phyloP scores from a whole-genome alignment of 1,284 basidiomycete species.

The Golubevia sp. region DNA sequence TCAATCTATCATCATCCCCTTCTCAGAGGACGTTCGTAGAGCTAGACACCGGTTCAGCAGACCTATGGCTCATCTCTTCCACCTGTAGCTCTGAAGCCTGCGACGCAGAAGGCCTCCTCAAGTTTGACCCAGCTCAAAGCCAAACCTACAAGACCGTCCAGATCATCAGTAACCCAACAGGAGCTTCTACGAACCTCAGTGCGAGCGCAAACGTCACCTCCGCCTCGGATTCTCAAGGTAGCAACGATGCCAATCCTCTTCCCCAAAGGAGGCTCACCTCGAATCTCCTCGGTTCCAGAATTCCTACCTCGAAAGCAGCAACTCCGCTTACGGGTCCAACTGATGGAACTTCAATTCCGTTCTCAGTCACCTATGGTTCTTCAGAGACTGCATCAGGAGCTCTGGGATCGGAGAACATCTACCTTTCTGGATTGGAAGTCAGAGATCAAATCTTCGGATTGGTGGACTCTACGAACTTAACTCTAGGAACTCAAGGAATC shows the following conservation, averaged over 20 bases:
- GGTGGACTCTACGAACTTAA: constrained; percentile 59
- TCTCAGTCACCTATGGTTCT: constrained; percentile 21
- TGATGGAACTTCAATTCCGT: constrained; percentile 6
- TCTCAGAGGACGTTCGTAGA: constrained; percentile 28
- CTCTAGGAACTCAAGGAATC: constrained; percentile 56
- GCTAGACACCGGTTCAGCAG: constrained; percentile 32
- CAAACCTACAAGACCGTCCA: constrained; percentile 5
- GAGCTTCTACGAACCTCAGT: too few relatives aligned
- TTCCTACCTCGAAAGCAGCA: neutral
- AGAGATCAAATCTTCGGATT: constrained; percentile 24
- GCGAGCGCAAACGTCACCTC: too few relatives aligned
- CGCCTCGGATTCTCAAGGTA: too few relatives aligned
- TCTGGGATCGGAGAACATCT: constrained; percentile 17
- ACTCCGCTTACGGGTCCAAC: constrained; percentile 1
- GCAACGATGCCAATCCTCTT: too few relatives aligned
- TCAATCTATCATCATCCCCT: constrained; percentile 23
- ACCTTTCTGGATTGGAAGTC: constrained; percentile 12
- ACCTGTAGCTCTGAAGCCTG: constrained; percentile 14
- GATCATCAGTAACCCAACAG: neutral
- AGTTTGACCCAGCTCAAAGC: constrained; percentile 17
- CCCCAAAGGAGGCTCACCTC: neutral
- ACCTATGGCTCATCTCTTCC: constrained; percentile 30
- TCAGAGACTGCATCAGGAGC: constrained; percentile 12
- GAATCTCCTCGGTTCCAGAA: constrained; percentile 8
- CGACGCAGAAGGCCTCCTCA: constrained; percentile 7